A percentile compares a stretch with the other conserved stretches of the same genome.
phyloP scores from a whole-genome alignment of 768 basidiomycete genomes.

The Fomitopsis pulvina region DNA sequence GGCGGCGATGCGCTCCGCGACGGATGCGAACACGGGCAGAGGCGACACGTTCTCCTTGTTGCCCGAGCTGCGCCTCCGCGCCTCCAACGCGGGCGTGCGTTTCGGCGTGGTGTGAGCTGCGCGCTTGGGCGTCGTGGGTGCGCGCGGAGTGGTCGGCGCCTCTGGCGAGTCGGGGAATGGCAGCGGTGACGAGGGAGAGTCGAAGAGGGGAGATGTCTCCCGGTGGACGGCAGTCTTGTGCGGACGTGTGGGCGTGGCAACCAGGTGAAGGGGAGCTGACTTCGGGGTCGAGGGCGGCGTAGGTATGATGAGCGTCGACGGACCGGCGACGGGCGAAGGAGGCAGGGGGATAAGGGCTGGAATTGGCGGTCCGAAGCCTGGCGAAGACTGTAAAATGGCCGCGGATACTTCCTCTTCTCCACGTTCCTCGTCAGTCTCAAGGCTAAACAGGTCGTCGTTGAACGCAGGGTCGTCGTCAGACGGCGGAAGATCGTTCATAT shows the following conservation, averaged over 20 bases:
- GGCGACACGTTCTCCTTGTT: constrained; percentile 64
- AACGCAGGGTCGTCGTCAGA: background rate
- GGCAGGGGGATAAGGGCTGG: constrained; percentile 4
- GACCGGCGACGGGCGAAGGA: background rate
- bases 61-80: constrained; percentile 20
- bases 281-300: constrained; percentile 11
- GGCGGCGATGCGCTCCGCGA: constrained; percentile 41
- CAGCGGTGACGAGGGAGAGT: background rate
- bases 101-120: constrained; percentile 13
- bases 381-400: constrained; percentile 5
- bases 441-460: background rate
- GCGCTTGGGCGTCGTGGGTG: constrained; percentile 13
- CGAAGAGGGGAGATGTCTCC: background rate
- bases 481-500: constrained; percentile 3
- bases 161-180: background rate
- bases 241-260: background rate
- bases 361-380: background rate
- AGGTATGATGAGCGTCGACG: background rate
- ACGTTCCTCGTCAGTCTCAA: background rate
- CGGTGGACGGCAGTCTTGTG: background rate
- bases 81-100: constrained; percentile 10
- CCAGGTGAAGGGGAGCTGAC: background rate
- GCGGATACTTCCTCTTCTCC: constrained; percentile 8
- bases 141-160: background rate
- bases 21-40: constrained; percentile 26